Evolutionary conservation across 345 rosid genomes (phyloP).

Genomic region (Eucalyptus marginata): DNA sequence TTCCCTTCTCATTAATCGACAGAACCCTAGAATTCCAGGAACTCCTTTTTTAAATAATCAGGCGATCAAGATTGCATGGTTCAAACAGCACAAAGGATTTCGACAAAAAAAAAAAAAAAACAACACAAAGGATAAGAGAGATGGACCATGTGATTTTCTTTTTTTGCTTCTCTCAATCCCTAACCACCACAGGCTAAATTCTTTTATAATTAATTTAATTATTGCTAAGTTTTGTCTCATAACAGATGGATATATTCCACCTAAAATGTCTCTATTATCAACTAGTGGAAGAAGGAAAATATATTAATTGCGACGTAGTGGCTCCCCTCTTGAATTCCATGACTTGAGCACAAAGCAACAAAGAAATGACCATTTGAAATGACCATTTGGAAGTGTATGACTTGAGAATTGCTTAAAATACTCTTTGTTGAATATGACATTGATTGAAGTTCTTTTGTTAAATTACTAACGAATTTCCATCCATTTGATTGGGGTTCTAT

Average conservation of each 20-base stretch:
- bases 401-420: background rate
- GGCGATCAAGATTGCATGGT: background rate
- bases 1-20: background rate
- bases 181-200: background rate
- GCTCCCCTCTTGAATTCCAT: background rate
- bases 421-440: background rate
- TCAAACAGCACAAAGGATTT: conserved; percentile 1
- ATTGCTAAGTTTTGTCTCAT: background rate
- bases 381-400: background rate
- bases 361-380: background rate
- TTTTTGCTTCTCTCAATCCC: background rate
- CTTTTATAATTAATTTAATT: background rate
- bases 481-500: background rate
- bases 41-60: background rate
- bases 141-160: background rate
- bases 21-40: background rate
- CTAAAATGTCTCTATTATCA: conserved; percentile 15
- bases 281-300: conserved; percentile 1
- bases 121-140: background rate
- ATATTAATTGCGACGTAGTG: background rate
- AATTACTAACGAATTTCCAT: background rate
- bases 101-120: background rate
- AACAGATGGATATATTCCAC: background rate
- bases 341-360: conserved; percentile 22
- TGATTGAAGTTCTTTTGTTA: background rate